phyloP scores from a whole-genome alignment of 73 alveolate species.

The Tetrahymena malaccensis region DNA sequence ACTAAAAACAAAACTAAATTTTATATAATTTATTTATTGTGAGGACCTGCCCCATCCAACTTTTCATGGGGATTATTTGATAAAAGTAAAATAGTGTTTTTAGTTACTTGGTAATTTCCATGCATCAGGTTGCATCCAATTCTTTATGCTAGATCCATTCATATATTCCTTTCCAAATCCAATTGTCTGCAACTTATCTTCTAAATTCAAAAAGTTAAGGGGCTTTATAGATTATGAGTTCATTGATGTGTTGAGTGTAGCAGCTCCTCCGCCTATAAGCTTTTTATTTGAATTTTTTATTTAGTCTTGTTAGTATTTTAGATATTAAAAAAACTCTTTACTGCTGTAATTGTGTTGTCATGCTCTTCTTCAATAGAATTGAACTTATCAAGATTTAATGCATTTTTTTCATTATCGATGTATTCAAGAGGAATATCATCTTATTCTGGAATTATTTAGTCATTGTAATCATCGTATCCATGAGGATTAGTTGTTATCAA shows the following conservation, averaged over 20 bases:
- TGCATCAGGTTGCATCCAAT: constrained; percentile 1
- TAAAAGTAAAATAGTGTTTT: neutral
- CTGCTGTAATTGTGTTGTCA: neutral
- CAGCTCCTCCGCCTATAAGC: neutral
- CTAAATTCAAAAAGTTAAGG: neutral
- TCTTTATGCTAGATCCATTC: neutral
- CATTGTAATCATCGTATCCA: neutral
- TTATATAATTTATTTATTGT: too few species aligned
- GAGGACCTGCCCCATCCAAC: neutral
- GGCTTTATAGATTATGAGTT: neutral
- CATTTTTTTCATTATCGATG: neutral
- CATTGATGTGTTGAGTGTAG: neutral
- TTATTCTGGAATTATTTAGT: neutral
- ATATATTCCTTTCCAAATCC: neutral
- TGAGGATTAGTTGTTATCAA: neutral
- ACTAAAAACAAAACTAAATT: neutral
- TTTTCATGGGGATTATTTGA: neutral
- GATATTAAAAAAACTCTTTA: neutral
- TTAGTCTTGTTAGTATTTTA: neutral
- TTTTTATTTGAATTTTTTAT: neutral
- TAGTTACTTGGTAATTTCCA: neutral
- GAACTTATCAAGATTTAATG: neutral
- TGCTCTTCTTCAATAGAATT: neutral
- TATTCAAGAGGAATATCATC: neutral
- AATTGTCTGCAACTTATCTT: neutral